Percentiles rank a stretch among this genome's conserved stretches.
phyloP scores from a whole-genome alignment of 2,329 filamentous ascomycete genomes.

The Diaporthe citrichinensis region DNA sequence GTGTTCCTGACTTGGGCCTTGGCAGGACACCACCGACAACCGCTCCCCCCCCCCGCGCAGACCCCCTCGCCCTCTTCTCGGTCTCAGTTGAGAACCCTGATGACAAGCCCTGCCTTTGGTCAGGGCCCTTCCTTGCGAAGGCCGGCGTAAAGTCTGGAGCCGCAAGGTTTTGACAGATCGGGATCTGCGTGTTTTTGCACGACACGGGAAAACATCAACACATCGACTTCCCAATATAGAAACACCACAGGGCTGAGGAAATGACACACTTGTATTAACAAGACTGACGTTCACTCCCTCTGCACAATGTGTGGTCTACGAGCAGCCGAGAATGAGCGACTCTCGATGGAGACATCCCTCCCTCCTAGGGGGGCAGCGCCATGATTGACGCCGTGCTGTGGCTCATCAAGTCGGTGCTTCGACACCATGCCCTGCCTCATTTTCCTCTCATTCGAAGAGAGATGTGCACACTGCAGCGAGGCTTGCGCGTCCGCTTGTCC shows the following conservation, averaged over 20 bases:
- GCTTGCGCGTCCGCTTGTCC: constrained; percentile 17
- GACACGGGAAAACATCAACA: constrained; percentile 26
- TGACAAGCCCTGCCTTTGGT: neutral
- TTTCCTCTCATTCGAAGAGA: neutral
- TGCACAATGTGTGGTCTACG: neutral
- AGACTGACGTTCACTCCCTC: neutral
- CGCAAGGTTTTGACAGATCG: constrained; percentile 31
- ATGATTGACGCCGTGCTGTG: neutral
- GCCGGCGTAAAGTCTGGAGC: constrained; percentile 20
- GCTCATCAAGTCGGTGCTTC: neutral
- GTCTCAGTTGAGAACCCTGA: constrained; percentile 22
- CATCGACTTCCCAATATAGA: constrained; percentile 38
- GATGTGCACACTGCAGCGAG: neutral
- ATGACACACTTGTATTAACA: neutral
- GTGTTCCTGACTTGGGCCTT: constrained; percentile 34
- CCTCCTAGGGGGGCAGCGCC: neutral
- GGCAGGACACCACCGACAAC: constrained; percentile 8
- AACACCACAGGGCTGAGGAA: constrained; percentile 36
- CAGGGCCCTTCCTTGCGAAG: constrained; percentile 34
- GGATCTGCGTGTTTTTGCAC: constrained; percentile 31
- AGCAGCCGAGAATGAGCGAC: neutral
- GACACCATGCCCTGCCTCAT: neutral
- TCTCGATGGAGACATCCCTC: neutral
- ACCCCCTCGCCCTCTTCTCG: constrained; percentile 12
- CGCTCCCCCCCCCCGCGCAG: neutral